phyloP scores from a whole-genome alignment of 345 rosid genomes.

The Cochlearia excelsa region DNA sequence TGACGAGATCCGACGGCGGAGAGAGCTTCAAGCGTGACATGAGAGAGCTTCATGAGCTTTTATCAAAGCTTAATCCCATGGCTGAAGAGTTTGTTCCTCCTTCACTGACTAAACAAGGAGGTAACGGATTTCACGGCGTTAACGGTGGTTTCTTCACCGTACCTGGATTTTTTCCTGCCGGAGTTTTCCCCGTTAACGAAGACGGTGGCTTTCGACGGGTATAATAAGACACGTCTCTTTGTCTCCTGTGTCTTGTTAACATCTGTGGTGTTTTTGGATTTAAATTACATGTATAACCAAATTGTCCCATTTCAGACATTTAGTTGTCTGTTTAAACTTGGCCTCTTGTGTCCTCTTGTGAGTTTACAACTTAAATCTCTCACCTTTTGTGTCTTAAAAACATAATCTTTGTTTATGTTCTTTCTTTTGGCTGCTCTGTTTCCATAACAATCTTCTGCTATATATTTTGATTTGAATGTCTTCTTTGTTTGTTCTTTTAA shows the following conservation, averaged over 20 bases:
- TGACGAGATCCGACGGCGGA: slow-evolving; percentile 41
- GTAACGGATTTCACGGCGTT: slow-evolving; percentile 36
- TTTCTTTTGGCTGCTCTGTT: slow-evolving; percentile 1
- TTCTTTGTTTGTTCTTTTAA: slow-evolving; percentile 4
- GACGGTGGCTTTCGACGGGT: slow-evolving; percentile 55
- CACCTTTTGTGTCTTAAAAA: slow-evolving; percentile 10
- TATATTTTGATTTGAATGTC: slow-evolving; percentile 3
- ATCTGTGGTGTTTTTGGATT: neutral
- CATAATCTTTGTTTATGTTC: neutral
- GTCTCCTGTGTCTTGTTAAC: neutral
- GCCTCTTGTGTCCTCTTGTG: slow-evolving; percentile 14
- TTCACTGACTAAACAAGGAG: slow-evolving; percentile 45
- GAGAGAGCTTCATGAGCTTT: slow-evolving; percentile 79
- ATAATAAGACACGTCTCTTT: slow-evolving; percentile 6
- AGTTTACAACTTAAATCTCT: slow-evolving; percentile 13
- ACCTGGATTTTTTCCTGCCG: slow-evolving; percentile 27
- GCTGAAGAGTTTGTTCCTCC: slow-evolving; percentile 93
- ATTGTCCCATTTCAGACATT: neutral
- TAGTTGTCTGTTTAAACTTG: neutral
- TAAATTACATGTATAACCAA: neutral
- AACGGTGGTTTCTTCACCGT: slow-evolving; percentile 45
- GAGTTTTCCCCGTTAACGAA: slow-evolving; percentile 44
- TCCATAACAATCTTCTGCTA: neutral
- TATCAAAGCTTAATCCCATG: slow-evolving; percentile 90
- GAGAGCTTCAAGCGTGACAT: slow-evolving; percentile 58